These are phyloP conservation scores for Bruguiera hainesii DNA, from an alignment of 441 rosid species.

Conservation along the genomic window DNA sequence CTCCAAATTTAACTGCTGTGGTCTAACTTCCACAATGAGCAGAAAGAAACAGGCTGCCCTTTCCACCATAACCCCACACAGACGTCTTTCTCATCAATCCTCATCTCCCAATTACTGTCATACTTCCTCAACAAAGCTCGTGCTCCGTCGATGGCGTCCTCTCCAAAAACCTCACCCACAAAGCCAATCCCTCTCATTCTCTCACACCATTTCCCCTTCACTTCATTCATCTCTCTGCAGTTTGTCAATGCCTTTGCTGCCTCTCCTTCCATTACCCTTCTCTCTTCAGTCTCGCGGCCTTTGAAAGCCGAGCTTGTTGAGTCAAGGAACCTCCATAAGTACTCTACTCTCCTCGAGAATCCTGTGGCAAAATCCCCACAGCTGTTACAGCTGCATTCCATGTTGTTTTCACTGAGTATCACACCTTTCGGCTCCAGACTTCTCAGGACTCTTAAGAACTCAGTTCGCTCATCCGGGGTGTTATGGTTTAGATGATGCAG, in stretches of 20 bases:
- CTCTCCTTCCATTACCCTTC: constrained; percentile 84
- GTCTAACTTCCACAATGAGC: constrained; percentile 65
- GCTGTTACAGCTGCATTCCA: constrained; percentile 47
- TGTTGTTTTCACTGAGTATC: constrained; percentile 64
- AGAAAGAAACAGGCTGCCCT: constrained; percentile 77
- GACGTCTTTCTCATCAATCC: constrained; percentile 51
- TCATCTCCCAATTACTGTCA: constrained; percentile 74
- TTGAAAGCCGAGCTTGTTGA: constrained; percentile 80
- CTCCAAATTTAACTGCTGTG: background rate
- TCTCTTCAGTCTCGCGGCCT: constrained; percentile 68
- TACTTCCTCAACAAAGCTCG: constrained; percentile 74
- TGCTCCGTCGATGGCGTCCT: constrained; percentile 58
- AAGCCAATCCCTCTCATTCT: constrained; percentile 67
- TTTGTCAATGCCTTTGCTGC: constrained; percentile 66
- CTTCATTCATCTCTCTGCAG: constrained; percentile 59
- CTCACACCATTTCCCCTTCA: constrained; percentile 71
- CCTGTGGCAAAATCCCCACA: constrained; percentile 61
- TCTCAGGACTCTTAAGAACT: constrained; percentile 45
- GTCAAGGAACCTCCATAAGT: constrained; percentile 78
- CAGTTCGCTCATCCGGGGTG: constrained; percentile 47
- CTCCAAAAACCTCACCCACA: constrained; percentile 43
- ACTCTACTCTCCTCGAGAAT: constrained; percentile 61
- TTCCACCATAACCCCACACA: constrained; percentile 67
- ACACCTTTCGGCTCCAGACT: constrained; percentile 56
- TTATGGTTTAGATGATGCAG: constrained; percentile 60